Base-by-base conservation (phyloP, 306 rosid species). In the Quillaja saponaria region DNA sequence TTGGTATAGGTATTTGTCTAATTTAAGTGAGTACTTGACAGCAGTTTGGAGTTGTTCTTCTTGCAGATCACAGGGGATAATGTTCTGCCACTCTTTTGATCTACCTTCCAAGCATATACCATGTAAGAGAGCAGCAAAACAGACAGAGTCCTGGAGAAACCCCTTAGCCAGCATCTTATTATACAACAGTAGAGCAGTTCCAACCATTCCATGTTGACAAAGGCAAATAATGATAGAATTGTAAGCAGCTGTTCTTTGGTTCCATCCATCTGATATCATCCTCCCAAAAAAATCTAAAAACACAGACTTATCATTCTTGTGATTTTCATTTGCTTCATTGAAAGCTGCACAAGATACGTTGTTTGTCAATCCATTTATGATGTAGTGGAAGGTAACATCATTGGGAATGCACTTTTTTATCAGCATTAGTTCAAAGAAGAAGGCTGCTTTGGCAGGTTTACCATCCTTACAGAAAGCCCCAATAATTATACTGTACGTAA, bases 201-300 rank as follows among this genome's bases (percentile, higher is more conserved):
- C 87, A 71, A 81, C 82, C 97, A 79, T 82, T 71, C 84, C 82
- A 67, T 79, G 69, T 55, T 62, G 79, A 67, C 95, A 77, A 64
- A 90, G 90, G 74, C 90, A 81, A 55, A 83, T 66, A 57, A 85
- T 66, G 72, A 85, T 67, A 75, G 92, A 85, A 78, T 83, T 83
- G 78, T 77, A 83, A 49, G 86, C 82, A 7, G 95, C 90, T 66
- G 68, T 55, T 55, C 55, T 37, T 37, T 9, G 78, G 38, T 28
- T 41, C 85, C 87, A 87, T 69, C 95, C 95, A 79, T 79, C 88
- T 0, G 76, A 75, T 33, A 85, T 35, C 95, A 90, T 85, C 68
- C 44, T 83, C 31, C 51, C 70, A 51, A 75, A 81, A 78, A 85
- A 81, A 66, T 74, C 84, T 64, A 82, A 64, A 81, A 83, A 73